These are phyloP conservation scores for Alternaria longipes DNA, from an alignment of 2,329 filamentous ascomycete species.

Conservation along the genomic window DNA sequence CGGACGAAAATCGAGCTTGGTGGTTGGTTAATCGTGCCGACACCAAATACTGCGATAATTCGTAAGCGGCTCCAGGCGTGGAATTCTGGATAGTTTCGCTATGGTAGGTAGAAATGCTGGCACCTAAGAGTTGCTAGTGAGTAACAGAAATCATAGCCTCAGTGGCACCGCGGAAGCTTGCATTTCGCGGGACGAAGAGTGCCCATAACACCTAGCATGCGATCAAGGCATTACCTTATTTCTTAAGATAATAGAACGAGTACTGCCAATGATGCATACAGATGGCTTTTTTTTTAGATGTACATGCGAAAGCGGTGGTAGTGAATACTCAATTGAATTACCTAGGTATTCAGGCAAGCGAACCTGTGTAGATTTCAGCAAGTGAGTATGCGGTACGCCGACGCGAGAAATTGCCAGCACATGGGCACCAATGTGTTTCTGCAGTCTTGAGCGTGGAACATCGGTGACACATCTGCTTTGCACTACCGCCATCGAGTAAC, in stretches of 20 bases:
- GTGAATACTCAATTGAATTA: background rate
- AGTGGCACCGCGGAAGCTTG: background rate
- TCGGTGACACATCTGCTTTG: background rate
- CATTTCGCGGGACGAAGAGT: background rate
- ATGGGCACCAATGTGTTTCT: too few relatives aligned
- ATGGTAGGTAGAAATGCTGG: background rate
- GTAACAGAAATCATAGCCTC: background rate
- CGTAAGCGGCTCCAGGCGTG: background rate
- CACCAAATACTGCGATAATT: background rate
- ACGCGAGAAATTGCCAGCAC: background rate
- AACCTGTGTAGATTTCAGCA: background rate
- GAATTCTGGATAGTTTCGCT: background rate
- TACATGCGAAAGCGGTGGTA: background rate
- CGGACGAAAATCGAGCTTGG: constrained; percentile 27
- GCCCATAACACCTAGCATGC: background rate
- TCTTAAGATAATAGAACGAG: background rate
- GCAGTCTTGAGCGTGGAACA: background rate
- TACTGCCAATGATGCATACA: background rate
- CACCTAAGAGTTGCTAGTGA: background rate
- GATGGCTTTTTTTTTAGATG: background rate
- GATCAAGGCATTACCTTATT: background rate
- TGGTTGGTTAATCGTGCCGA: constrained; percentile 38
- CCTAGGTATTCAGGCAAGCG: background rate
- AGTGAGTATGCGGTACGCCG: background rate
- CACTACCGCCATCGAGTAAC: background rate